Evolutionary conservation across 2,329 filamentous ascomycete genomes (phyloP).

Genomic region (Colletotrichum simmondsii): DNA sequence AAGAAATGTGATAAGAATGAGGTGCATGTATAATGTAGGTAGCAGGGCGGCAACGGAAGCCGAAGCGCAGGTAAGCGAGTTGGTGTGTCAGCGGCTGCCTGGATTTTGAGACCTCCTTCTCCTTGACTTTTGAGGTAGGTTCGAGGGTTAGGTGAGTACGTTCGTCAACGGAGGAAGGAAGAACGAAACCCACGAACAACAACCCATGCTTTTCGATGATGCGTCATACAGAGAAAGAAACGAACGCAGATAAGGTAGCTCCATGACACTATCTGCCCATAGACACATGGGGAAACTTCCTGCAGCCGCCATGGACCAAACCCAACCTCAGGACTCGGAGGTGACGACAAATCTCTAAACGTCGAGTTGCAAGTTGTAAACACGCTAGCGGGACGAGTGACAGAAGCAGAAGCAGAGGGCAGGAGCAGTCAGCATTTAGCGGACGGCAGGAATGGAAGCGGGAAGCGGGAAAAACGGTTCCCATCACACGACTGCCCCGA

Average conservation of each 20-base stretch:
- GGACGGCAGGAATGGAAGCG: not conserved
- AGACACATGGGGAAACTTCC: not conserved
- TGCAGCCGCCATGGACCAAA: not conserved
- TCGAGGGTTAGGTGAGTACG: constrained; percentile 16
- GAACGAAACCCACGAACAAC: not conserved
- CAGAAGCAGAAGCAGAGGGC: not conserved
- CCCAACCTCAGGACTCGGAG: not conserved
- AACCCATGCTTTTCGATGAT: not conserved
- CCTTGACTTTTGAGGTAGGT: not conserved
- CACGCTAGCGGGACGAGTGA: not conserved
- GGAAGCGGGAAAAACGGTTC: not conserved
- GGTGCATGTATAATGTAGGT: not conserved
- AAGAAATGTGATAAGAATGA: not conserved
- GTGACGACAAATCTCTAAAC: not conserved
- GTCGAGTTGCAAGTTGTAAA: not conserved
- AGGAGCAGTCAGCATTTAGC: constrained; percentile 3
- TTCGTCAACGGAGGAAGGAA: not conserved
- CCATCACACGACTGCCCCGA: not conserved
- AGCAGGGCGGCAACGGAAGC: not conserved
- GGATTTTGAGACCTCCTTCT: not conserved
- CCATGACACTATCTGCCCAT: no score
- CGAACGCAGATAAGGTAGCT: no score
- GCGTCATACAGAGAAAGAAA: no score
- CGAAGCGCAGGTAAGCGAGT: not conserved
- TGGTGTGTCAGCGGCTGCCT: constrained; percentile 32